These are phyloP conservation scores for Lachancea sp. DNA, from an alignment of 805 yeast genomes.

Conservation along the genomic window DNA sequence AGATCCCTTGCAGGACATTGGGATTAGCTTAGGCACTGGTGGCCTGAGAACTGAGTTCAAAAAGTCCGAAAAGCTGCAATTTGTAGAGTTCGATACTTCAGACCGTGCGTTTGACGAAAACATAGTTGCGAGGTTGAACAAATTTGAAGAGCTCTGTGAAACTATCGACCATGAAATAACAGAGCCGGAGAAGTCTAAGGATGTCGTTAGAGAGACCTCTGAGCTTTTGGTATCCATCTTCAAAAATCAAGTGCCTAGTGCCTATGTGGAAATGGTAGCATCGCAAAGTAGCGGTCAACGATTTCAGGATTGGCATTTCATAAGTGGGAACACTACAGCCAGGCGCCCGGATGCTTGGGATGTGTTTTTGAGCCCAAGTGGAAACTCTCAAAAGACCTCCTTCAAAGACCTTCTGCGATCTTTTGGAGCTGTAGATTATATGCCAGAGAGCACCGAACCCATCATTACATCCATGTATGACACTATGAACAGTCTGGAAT, in stretches of 20 bases:
- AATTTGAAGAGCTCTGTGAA: conserved; percentile 1
- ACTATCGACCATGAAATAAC: not conserved
- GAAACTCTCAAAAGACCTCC: not conserved
- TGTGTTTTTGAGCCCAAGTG: not conserved
- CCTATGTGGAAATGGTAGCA: conserved; percentile 16
- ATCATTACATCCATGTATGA: conserved; percentile 12
- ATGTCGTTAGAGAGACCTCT: not conserved
- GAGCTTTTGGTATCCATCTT: not conserved
- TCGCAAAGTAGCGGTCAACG: conserved; percentile 18
- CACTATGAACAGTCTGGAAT: conserved; percentile 16
- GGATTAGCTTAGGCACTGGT: not conserved
- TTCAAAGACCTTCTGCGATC: conserved; percentile 10
- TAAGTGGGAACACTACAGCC: conserved; percentile 11
- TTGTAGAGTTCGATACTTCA: conserved; percentile 1
- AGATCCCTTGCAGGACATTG: not conserved
- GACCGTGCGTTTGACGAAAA: not conserved
- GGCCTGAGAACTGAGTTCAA: not conserved
- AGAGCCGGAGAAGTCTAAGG: not conserved
- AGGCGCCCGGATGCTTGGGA: conserved; percentile 2
- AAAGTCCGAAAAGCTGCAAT: not conserved
- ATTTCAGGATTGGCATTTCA: conserved; percentile 27
- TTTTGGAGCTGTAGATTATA: conserved; percentile 16
- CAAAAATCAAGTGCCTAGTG: conserved; percentile 7
- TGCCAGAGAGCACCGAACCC: not conserved
- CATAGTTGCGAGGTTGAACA: not conserved